Evolutionary conservation across 352 stramenopile species (phyloP).

Genomic region (Blastocystis sp.): DNA sequence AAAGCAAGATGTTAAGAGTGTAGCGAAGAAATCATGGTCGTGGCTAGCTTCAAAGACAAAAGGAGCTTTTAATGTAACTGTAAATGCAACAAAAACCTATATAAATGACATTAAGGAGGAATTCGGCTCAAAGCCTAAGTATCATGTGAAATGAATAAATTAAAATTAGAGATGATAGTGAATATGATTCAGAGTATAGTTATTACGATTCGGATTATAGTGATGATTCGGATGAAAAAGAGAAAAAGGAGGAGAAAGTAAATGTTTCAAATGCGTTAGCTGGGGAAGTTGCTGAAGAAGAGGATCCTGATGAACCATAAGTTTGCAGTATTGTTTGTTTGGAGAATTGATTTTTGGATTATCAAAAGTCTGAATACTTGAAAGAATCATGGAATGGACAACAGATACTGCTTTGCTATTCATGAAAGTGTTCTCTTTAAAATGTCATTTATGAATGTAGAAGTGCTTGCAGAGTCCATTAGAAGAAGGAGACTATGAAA

Average conservation of each 20-base stretch:
- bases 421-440: not conserved
- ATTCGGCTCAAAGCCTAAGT: not conserved
- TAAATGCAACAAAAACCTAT: conserved; percentile 9
- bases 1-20: conserved; percentile 3
- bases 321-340: not conserved
- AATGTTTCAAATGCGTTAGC: not conserved
- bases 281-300: not conserved
- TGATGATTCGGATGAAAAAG: not conserved
- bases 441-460: not conserved
- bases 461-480: too few species aligned
- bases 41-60: conserved; percentile 43
- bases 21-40: conserved; percentile 7
- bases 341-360: not conserved
- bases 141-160: not conserved
- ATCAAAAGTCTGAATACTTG: not conserved
- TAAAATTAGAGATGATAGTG: not conserved
- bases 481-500: too few species aligned
- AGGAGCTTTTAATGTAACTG: not conserved
- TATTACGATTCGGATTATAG: not conserved
- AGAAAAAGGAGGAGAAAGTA: conserved; percentile 1
- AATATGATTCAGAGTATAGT: conserved; percentile 22
- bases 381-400: not conserved
- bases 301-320: conserved; percentile 42
- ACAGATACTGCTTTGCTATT: not conserved
- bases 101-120: conserved; percentile 43